phyloP scores from a whole-genome alignment of 441 rosid genomes.

The Brassica hybrid region DNA sequence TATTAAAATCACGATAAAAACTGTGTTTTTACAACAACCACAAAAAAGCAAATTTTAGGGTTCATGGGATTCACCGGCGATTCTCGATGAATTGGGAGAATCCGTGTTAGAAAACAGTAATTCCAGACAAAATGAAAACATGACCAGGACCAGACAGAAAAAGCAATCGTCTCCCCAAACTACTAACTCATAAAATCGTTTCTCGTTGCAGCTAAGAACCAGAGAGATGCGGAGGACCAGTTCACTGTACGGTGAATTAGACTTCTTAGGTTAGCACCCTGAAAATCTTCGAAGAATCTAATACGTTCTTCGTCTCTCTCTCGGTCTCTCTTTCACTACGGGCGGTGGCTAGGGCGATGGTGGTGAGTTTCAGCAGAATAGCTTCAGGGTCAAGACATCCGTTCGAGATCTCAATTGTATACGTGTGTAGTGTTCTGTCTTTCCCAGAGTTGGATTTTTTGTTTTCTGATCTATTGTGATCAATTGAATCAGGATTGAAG shows the following conservation, averaged over 20 bases:
- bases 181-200: background rate
- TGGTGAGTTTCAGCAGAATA: slow-evolving; percentile 45
- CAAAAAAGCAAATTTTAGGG: too few species aligned
- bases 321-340: slow-evolving; percentile 49
- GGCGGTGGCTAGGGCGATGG: slow-evolving; percentile 51
- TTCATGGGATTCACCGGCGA: too few species aligned
- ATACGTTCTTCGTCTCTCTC: slow-evolving; percentile 20
- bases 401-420: slow-evolving; percentile 76
- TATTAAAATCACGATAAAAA: too few species aligned
- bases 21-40: too few species aligned
- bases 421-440: slow-evolving; percentile 55
- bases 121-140: background rate
- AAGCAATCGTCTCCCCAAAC: slow-evolving; percentile 13
- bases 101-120: background rate
- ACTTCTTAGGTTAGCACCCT: background rate
- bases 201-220: slow-evolving; percentile 9
- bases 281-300: slow-evolving; percentile 4
- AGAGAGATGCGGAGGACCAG: slow-evolving; percentile 37
- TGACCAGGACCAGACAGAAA: slow-evolving; percentile 2
- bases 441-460: too few species aligned
- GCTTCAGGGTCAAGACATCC: slow-evolving; percentile 54
- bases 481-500: background rate
- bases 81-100: too few species aligned
- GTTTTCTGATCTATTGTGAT: background rate
- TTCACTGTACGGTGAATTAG: slow-evolving; percentile 27